Evolutionary conservation across 2,329 filamentous ascomycete species (phyloP).

Genomic region (Fusarium siculi): DNA sequence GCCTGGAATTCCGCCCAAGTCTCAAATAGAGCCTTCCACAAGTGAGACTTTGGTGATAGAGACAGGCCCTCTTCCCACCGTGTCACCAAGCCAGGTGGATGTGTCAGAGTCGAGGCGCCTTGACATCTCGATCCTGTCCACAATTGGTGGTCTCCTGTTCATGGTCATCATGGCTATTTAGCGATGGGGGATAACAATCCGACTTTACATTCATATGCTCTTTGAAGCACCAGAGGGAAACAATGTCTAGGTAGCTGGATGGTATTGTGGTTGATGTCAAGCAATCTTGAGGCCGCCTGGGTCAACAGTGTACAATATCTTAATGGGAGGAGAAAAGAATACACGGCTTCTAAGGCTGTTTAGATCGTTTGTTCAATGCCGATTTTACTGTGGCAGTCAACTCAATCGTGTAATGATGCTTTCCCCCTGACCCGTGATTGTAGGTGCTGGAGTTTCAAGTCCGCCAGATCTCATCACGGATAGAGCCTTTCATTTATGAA

Average conservation of each 20-base stretch:
- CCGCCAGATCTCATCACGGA: rapidly evolving
- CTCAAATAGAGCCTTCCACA: background rate
- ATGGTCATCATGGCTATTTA: constrained; percentile 37
- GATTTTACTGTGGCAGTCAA: background rate
- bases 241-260: constrained; percentile 3
- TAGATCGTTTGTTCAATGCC: background rate
- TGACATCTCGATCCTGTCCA: constrained; percentile 34
- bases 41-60: constrained; percentile 30
- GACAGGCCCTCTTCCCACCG: constrained; percentile 35
- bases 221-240: background rate
- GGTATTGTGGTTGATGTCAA: constrained; percentile 14
- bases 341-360: background rate
- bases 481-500: rapidly evolving
- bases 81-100: constrained; percentile 41
- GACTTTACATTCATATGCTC: background rate
- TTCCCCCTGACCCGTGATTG: no score
- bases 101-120: constrained; percentile 43
- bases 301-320: background rate
- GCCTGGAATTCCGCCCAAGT: background rate
- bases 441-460: background rate
- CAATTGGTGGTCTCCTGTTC: constrained; percentile 42
- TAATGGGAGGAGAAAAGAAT: background rate
- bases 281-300: constrained; percentile 17
- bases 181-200: background rate
- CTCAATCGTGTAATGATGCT: background rate